phyloP scores from a whole-genome alignment of 1,284 basidiomycete genomes.

The Calocybe gambosa region DNA sequence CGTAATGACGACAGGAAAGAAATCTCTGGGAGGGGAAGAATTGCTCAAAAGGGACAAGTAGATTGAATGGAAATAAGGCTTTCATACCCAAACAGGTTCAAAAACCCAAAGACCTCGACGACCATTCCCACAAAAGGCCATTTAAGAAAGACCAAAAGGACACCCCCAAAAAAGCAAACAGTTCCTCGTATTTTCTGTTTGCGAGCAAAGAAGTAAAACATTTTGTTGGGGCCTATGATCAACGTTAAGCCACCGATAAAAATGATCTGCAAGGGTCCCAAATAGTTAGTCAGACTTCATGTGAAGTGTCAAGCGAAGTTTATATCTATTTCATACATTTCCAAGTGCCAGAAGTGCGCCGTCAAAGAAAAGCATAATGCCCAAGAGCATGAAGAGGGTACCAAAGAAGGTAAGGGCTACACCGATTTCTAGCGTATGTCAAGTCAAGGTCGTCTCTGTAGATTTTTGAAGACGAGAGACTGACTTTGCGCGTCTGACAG shows the following conservation, averaged over 20 bases:
- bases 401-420: constrained; percentile 98
- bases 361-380: constrained; percentile 96
- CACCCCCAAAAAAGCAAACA: constrained; percentile 84
- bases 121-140: constrained; percentile 93
- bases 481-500: constrained; percentile 40
- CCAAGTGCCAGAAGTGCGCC: constrained; percentile 94
- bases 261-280: constrained; percentile 58
- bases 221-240: constrained; percentile 94
- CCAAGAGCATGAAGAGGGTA: constrained; percentile 92
- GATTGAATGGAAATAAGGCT: constrained; percentile 4
- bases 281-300: neutral
- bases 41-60: constrained; percentile 9
- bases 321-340: constrained; percentile 56
- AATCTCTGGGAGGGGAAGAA: constrained; percentile 64
- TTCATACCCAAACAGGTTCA: constrained; percentile 92
- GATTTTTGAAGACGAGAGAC: constrained; percentile 10
- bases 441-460: neutral
- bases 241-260: constrained; percentile 90
- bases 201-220: constrained; percentile 97
- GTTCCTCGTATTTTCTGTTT: constrained; percentile 96
- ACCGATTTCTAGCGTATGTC: constrained; percentile 69
- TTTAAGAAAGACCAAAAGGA: constrained; percentile 83
- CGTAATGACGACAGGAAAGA: constrained; percentile 97
- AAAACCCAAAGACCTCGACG: constrained; percentile 92
- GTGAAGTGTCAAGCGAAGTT: constrained; percentile 1